Evolutionary conservation across 2,329 filamentous ascomycete genomes (phyloP).

Genomic region (Monascus ruber): DNA sequence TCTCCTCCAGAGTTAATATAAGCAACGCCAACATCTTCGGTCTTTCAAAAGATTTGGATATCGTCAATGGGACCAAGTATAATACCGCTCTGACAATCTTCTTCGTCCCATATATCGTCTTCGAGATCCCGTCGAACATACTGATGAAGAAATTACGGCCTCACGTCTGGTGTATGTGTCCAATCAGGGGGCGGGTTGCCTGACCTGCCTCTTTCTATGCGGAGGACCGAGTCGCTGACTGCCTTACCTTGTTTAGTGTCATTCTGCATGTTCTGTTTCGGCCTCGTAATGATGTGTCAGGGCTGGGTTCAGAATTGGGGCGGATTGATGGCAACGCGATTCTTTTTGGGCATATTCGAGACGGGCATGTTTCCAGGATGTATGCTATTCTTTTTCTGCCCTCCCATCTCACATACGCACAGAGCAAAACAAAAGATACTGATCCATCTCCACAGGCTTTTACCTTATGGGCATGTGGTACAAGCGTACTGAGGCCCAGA

Average conservation of each 20-base stretch:
- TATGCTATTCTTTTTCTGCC: constrained; percentile 21
- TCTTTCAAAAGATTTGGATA: constrained; percentile 50
- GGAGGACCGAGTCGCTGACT: background rate
- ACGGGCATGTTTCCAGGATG: constrained; percentile 61
- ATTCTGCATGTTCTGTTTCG: constrained; percentile 75
- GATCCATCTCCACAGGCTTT: constrained; percentile 19
- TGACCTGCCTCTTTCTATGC: background rate
- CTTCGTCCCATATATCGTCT: constrained; percentile 64
- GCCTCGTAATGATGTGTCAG: constrained; percentile 62
- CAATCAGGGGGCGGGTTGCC: background rate
- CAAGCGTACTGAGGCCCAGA: constrained; percentile 73
- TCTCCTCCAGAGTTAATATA: constrained; percentile 55
- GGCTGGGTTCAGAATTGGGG: constrained; percentile 67
- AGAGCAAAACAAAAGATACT: background rate
- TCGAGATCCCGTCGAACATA: constrained; percentile 58
- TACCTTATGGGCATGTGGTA: constrained; percentile 77
- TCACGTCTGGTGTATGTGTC: constrained; percentile 49
- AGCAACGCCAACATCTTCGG: constrained; percentile 63
- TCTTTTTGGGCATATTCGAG: constrained; percentile 73
- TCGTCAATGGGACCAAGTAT: constrained; percentile 47
- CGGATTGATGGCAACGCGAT: constrained; percentile 66
- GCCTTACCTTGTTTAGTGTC: constrained; percentile 37
- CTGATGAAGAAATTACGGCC: constrained; percentile 57
- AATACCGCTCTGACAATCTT: constrained; percentile 71
- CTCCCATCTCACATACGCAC: background rate